phyloP scores from a whole-genome alignment of 192 early-diverging fungal genomes.

The Coemansia sp. region DNA sequence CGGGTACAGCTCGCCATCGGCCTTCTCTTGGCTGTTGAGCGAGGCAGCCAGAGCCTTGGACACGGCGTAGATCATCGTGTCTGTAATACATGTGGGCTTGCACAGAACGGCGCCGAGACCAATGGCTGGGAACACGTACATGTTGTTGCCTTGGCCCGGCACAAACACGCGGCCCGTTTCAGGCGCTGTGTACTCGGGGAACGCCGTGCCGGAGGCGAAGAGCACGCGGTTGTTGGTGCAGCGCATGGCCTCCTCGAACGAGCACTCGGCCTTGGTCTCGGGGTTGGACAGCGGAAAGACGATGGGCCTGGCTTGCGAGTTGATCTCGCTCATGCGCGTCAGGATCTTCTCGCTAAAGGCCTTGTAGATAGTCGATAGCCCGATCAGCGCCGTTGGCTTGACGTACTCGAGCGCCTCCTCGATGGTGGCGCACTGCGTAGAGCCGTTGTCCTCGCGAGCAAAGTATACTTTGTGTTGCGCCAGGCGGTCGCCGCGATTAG shows the following conservation, averaged over 20 bases:
- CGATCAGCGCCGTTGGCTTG: conserved; percentile 89
- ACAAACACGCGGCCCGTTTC: conserved; percentile 53
- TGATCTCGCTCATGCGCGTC: conserved; percentile 73
- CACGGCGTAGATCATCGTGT: conserved; percentile 79
- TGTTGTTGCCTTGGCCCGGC: conserved; percentile 93
- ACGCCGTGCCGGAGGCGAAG: conserved; percentile 93
- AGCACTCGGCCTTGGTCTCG: conserved; percentile 88
- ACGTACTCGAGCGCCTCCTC: conserved; percentile 83
- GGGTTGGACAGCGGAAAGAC: conserved; percentile 93
- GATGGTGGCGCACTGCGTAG: conserved; percentile 73
- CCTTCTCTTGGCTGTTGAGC: conserved; percentile 66
- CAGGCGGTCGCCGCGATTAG: conserved; percentile 84
- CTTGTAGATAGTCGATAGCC: conserved; percentile 78
- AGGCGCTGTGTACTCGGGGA: conserved; percentile 72
- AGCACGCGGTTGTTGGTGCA: conserved; percentile 85
- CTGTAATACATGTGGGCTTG: conserved; percentile 71
- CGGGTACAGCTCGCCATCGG: conserved; percentile 77
- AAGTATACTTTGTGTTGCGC: conserved; percentile 85
- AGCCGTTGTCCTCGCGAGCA: conserved; percentile 85
- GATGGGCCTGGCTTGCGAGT: conserved; percentile 67
- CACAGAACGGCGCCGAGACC: conserved; percentile 86
- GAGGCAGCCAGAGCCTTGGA: conserved; percentile 78
- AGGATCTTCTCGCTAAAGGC: conserved; percentile 78
- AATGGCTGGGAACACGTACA: conserved; percentile 97
- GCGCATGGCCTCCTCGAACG: conserved; percentile 88